Conservation (phyloP, 805 yeast genomes). For the Jamesozyma lodderae region DNA sequence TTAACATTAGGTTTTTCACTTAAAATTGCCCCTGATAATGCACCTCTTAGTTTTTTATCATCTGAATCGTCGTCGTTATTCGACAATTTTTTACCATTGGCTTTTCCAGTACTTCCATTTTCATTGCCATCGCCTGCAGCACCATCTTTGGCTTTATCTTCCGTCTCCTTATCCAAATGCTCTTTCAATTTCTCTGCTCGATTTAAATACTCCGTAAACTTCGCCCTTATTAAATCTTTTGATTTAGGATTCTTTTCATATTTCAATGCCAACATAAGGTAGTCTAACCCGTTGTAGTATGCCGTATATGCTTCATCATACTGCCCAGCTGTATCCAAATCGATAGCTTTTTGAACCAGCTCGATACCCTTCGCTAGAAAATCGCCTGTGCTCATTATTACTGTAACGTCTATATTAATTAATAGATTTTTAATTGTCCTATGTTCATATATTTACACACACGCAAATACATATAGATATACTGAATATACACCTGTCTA, state of each 20-base stretch:
- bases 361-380: constrained; percentile 93
- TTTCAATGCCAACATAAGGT: constrained; percentile 89
- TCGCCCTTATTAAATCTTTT: constrained; percentile 78
- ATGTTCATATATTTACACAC: too few relatives aligned
- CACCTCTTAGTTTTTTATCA: constrained; percentile 81
- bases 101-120: constrained; percentile 41
- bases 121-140: constrained; percentile 26
- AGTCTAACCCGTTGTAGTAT: constrained; percentile 88
- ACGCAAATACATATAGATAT: too few relatives aligned
- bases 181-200: constrained; percentile 92
- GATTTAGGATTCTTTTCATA: constrained; percentile 87
- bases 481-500: too few relatives aligned
- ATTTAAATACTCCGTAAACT: constrained; percentile 82
- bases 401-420: too few relatives aligned
- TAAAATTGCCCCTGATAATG: constrained; percentile 83
- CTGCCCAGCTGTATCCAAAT: constrained; percentile 79
- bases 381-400: constrained; percentile 46
- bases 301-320: constrained; percentile 92
- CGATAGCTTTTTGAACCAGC: constrained; percentile 87
- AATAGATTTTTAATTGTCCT: background rate
- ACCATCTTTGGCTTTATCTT: constrained; percentile 38
- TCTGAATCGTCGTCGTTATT: constrained; percentile 62
- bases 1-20: constrained; percentile 85
- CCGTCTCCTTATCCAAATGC: constrained; percentile 60
- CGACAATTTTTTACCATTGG: constrained; percentile 29